Percentiles rank a stretch among this genome's conserved stretches.
Evolutionary conservation across 2,329 filamentous ascomycete genomes (phyloP).

Genomic region (Sporothrix mexicana): DNA sequence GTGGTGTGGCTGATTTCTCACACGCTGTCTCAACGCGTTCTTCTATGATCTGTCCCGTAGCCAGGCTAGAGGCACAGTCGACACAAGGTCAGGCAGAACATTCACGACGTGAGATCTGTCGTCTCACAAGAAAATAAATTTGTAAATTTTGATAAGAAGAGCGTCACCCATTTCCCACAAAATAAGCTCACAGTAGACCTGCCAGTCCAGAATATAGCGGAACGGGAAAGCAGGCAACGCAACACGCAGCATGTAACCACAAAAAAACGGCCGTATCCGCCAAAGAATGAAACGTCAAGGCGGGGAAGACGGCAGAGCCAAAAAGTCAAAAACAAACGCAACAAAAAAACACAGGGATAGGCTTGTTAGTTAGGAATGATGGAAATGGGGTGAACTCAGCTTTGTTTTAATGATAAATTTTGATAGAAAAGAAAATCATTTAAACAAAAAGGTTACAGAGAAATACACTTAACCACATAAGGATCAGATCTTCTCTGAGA

Average conservation of each 20-base stretch:
- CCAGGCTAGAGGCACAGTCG: too few species aligned
- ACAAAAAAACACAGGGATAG: background rate
- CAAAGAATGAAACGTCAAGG: background rate
- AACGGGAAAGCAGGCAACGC: background rate
- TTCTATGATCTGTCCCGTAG: too few species aligned
- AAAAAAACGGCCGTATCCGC: background rate
- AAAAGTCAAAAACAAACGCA: background rate
- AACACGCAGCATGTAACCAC: background rate
- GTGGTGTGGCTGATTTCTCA: too few species aligned
- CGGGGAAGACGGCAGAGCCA: background rate
- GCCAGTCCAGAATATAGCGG: background rate
- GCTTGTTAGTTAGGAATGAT: background rate
- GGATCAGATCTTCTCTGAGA: too few species aligned
- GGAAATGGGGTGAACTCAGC: too few species aligned
- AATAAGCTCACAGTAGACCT: background rate
- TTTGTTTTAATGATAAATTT: too few species aligned
- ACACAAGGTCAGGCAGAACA: background rate
- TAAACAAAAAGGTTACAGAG: too few species aligned
- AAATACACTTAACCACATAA: too few species aligned
- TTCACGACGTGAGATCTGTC: background rate
- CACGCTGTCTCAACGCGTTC: too few species aligned
- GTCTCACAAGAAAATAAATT: background rate
- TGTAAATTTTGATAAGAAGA: background rate
- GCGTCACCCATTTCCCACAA: background rate
- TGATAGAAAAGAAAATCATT: too few species aligned